These are phyloP conservation scores for Lasiodiplodia sp. DNA, from an alignment of 2,329 filamentous ascomycete genomes.

Conservation along the genomic window DNA sequence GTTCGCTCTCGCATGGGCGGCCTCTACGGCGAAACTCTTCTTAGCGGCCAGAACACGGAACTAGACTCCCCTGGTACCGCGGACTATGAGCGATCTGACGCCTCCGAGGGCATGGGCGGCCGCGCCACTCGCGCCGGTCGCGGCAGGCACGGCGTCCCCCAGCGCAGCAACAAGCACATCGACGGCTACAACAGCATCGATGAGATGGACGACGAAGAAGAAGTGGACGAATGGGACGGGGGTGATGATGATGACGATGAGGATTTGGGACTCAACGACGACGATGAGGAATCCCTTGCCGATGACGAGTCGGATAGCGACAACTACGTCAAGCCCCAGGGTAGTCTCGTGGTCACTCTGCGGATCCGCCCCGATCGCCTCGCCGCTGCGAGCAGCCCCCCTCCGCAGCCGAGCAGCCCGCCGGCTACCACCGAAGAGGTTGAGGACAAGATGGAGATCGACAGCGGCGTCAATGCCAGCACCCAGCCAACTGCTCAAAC, in stretches of 20 bases:
- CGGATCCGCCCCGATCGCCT: constrained; percentile 20
- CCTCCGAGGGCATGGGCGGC: constrained; percentile 53
- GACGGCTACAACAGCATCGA: constrained; percentile 66
- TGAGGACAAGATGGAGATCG: constrained; percentile 10
- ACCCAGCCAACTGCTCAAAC: not conserved
- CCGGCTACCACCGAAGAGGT: not conserved
- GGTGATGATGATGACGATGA: constrained; percentile 77
- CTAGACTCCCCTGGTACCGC: constrained; percentile 52
- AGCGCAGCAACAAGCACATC: constrained; percentile 54
- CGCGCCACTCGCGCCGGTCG: constrained; percentile 51
- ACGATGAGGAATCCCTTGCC: constrained; percentile 58
- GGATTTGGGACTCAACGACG: constrained; percentile 64
- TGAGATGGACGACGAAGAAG: constrained; percentile 72
- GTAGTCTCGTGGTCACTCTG: constrained; percentile 21
- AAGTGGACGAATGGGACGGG: constrained; percentile 74
- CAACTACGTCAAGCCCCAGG: constrained; percentile 17
- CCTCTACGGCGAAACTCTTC: constrained; percentile 68
- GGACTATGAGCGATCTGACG: constrained; percentile 53
- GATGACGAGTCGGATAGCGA: constrained; percentile 52
- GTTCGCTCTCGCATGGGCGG: constrained; percentile 71
- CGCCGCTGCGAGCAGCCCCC: constrained; percentile 25
- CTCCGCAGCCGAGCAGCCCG: constrained; percentile 19
- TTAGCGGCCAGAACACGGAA: constrained; percentile 60
- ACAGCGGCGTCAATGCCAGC: not conserved
- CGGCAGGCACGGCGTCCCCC: constrained; percentile 38